These are phyloP conservation scores for Catenaria anguillulae DNA, from an alignment of 371 early-diverging fungal genomes.

Conservation along the genomic window DNA sequence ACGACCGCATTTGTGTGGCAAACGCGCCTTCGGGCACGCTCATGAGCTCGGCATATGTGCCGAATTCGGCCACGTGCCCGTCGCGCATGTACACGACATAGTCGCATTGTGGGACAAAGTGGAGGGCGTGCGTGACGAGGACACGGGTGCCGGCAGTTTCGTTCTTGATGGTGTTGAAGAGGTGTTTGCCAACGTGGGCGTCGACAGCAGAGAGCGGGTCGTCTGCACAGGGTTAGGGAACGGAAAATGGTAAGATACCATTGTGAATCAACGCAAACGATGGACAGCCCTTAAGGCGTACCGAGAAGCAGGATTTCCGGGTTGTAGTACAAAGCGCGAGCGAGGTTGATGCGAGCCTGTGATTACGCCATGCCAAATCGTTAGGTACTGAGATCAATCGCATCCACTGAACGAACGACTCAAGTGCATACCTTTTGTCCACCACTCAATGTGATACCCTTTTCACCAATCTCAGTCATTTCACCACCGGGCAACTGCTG, in stretches of 20 bases:
- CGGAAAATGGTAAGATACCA: too few species aligned
- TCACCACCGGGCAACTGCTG: slow-evolving; percentile 69
- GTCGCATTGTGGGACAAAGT: slow-evolving; percentile 73
- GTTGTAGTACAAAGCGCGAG: slow-evolving; percentile 65
- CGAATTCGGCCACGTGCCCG: slow-evolving; percentile 64
- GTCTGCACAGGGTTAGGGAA: too few species aligned
- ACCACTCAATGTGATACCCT: too few species aligned
- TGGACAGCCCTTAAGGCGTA: too few species aligned
- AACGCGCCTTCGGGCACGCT: slow-evolving; percentile 37
- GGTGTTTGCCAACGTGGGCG: too few species aligned
- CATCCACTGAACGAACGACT: slow-evolving; percentile 18
- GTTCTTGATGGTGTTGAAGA: too few species aligned
- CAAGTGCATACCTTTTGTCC: slow-evolving; percentile 73
- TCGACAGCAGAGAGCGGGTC: too few species aligned
- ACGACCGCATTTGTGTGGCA: slow-evolving; percentile 54
- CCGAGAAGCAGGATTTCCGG: slow-evolving; percentile 65
- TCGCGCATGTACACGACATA: slow-evolving; percentile 67
- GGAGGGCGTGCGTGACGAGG: slow-evolving; percentile 79
- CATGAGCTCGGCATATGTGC: slow-evolving; percentile 49
- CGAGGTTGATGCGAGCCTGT: slow-evolving; percentile 56
- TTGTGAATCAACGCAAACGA: too few species aligned
- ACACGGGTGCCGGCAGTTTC: slow-evolving; percentile 64
- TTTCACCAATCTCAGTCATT: slow-evolving; percentile 86
- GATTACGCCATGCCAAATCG: too few species aligned
- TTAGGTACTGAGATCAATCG: too few species aligned